Base-by-base conservation (phyloP, 805 yeast species). In the Torulaspora maleeae region DNA sequence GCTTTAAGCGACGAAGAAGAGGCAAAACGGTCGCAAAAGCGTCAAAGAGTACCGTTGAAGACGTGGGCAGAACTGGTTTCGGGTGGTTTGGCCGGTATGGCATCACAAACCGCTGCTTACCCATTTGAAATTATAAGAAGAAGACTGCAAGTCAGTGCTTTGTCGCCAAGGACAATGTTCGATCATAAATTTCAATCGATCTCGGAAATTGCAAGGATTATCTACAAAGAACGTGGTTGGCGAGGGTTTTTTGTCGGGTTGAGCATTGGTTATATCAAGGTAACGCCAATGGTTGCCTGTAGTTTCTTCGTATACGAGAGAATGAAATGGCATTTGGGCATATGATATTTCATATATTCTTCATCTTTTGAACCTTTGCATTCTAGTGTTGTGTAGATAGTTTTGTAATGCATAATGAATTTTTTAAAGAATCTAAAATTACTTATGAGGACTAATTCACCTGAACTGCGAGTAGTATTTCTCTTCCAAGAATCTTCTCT, bases 261-360 rank as follows among this genome's bases (percentile, higher is more conserved):
- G 58, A 83, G 93, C 54, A 91, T 93, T 55, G 99, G 99, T 0
- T 93, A 89, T 65, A 77, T 93, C 56, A 93, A 93, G 66, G 95
- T 93, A 28, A 80, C 86, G 15, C 99, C 99, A 7, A 93, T 93
- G 99, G 91, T 83, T 59, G 95, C 98, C 29, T 90, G 97, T 65
- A 83, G 96, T 12, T 91, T 91, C 66, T 90, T 79, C 62, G 96
- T 91, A 29, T 93, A 93, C 67, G 99, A 91, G 67, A 74, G 96
- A 48, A 74, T 82, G 68, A 93, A 93, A 69, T 70, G 70, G 55
- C 64, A 73, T 43, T 66, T 93, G 43, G 85, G 86, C 35, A 85
- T 89, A 37, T 81, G 56, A 60, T 29, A 39, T n/a, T 11, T 9
- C n/a, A 24, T 10, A 13, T 13, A 24, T 30, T 39, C 34, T 39